A percentile compares a stretch with the other conserved stretches of the same genome.
Conservation (phyloP, 2,329 filamentous ascomycete genomes). For the Arthroderma uncinatum region DNA sequence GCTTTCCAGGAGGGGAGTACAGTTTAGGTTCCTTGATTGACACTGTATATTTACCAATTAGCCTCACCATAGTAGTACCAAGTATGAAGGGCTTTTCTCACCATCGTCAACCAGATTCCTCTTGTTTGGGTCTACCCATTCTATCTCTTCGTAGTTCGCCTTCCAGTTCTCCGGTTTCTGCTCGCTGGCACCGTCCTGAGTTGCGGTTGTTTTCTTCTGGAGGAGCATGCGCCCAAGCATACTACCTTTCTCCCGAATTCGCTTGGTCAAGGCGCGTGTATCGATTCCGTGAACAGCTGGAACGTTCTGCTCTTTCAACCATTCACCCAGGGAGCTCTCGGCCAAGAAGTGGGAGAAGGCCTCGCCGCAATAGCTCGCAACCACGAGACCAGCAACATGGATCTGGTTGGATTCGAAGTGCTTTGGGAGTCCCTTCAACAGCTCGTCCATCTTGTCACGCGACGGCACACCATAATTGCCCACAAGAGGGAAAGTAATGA, state of each 20-base stretch:
- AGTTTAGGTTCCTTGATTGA: constrained; percentile 79
- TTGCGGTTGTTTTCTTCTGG: constrained; percentile 43
- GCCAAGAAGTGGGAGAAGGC: constrained; percentile 93
- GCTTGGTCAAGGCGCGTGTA: constrained; percentile 86
- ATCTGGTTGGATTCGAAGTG: constrained; percentile 90
- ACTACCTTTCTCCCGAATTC: constrained; percentile 84
- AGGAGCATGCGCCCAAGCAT: constrained; percentile 88
- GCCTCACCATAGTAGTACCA: background rate
- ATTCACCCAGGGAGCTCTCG: constrained; percentile 76
- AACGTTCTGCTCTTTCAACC: constrained; percentile 91
- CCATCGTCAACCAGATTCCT: constrained; percentile 91
- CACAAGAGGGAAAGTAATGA: constrained; percentile 89
- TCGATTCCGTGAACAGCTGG: constrained; percentile 94
- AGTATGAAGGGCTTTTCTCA: constrained; percentile 42
- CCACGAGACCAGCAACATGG: constrained; percentile 83
- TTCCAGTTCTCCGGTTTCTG: constrained; percentile 40
- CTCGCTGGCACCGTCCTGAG: constrained; percentile 24
- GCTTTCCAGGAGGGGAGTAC: constrained; percentile 57
- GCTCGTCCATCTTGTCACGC: constrained; percentile 68
- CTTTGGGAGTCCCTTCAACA: constrained; percentile 75
- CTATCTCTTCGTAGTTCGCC: constrained; percentile 61
- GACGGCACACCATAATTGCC: constrained; percentile 97
- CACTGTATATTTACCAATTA: constrained; percentile 45
- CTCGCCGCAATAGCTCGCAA: constrained; percentile 85
- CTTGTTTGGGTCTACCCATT: constrained; percentile 85